Percentiles rank a stretch among this genome's conserved stretches.
These are phyloP conservation scores for Cardiospermum halicacabum DNA, from an alignment of 345 rosid species.

Conservation along the genomic window DNA sequence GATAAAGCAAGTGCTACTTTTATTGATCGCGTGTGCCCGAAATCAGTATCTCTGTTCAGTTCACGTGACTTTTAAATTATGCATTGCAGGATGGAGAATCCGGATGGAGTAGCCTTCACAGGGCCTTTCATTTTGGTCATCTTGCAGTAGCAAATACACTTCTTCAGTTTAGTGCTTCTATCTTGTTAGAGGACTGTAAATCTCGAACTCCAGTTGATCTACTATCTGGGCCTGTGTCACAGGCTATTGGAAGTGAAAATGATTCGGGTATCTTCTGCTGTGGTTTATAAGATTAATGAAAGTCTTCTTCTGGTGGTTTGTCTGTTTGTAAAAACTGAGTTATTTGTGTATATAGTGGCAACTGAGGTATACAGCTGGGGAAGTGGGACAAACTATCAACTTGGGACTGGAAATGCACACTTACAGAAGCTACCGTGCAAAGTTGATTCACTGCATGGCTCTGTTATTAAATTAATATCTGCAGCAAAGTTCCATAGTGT, in stretches of 20 bases:
- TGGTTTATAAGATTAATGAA: conserved; percentile 12
- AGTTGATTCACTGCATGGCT: conserved; percentile 85
- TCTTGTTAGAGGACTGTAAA: conserved; percentile 66
- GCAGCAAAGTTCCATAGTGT: conserved; percentile 96
- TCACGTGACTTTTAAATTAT: not conserved
- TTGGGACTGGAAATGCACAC: conserved; percentile 91
- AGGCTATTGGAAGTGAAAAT: conserved; percentile 44
- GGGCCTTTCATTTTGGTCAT: conserved; percentile 98
- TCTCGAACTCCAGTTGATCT: conserved; percentile 74
- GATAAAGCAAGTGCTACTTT: not conserved
- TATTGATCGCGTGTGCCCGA: not conserved
- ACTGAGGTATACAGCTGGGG: conserved; percentile 98
- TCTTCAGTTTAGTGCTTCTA: conserved; percentile 73
- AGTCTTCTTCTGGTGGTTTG: conserved; percentile 8
- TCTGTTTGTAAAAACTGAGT: conserved; percentile 10
- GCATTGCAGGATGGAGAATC: conserved; percentile 93
- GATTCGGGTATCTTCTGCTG: conserved; percentile 47
- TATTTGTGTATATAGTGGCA: conserved; percentile 44
- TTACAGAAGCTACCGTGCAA: conserved; percentile 86
- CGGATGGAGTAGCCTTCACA: conserved; percentile 96
- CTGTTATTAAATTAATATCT: conserved; percentile 60
- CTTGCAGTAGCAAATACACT: conserved; percentile 91
- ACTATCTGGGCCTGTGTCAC: conserved; percentile 86
- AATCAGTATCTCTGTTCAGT: not conserved
- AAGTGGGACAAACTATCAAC: conserved; percentile 94